phyloP scores from a whole-genome alignment of 1,284 basidiomycete species.

The Mycena sp. region DNA sequence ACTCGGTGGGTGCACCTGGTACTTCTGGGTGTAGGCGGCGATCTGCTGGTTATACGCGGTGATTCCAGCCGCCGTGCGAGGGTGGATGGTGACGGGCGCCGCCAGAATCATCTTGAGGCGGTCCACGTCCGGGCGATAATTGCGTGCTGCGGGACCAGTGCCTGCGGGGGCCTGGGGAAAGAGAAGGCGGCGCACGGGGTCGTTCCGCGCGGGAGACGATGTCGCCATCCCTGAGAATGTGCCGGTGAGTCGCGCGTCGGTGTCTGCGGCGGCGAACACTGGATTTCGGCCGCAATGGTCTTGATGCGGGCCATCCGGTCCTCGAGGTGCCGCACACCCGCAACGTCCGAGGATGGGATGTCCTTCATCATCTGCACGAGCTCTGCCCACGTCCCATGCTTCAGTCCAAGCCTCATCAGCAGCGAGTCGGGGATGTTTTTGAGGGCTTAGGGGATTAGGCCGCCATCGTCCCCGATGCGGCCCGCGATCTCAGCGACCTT shows the following conservation, averaged over 20 bases:
- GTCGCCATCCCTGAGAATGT: background rate
- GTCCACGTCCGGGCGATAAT: too few relatives aligned
- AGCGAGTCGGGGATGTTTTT: too few relatives aligned
- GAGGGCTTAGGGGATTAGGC: background rate
- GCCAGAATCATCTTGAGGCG: background rate
- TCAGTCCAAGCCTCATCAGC: too few relatives aligned
- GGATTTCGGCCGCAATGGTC: background rate
- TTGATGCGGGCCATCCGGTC: background rate
- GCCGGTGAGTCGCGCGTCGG: background rate
- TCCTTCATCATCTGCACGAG: too few relatives aligned
- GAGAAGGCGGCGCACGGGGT: too few relatives aligned
- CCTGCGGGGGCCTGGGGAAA: too few relatives aligned
- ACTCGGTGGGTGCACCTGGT: background rate
- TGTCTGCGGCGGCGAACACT: background rate
- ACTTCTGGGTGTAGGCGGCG: background rate
- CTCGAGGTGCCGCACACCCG: background rate
- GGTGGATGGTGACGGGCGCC: background rate
- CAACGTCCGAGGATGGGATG: too few relatives aligned
- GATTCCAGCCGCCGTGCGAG: background rate
- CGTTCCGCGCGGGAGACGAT: too few relatives aligned
- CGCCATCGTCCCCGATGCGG: background rate
- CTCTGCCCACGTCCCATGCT: too few relatives aligned
- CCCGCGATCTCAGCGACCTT: background rate
- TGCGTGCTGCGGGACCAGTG: too few relatives aligned
- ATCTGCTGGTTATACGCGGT: conserved; percentile 6